A percentile compares a stretch with the other conserved stretches of the same genome.
These are phyloP conservation scores for Cystofilobasidium ferigula DNA, from an alignment of 768 basidiomycete genomes.

Conservation along the genomic window DNA sequence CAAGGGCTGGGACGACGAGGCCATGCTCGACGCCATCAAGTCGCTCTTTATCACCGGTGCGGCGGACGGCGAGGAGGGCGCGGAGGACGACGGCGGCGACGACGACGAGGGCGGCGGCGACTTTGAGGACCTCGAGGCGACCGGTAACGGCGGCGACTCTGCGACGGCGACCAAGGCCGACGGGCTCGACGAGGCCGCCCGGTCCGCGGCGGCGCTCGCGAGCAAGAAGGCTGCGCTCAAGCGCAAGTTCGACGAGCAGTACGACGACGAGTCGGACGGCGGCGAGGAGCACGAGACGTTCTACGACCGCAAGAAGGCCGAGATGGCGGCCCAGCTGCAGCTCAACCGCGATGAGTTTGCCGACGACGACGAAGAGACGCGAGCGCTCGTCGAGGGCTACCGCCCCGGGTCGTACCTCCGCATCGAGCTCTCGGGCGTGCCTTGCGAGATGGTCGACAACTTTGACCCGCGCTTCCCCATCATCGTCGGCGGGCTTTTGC, in stretches of 20 bases:
- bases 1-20: constrained; percentile 72
- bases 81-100: constrained; percentile 33
- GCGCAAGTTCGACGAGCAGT: constrained; percentile 91
- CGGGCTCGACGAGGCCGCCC: constrained; percentile 36
- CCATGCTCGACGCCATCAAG: constrained; percentile 72
- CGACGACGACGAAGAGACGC: constrained; percentile 60
- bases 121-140: constrained; percentile 38
- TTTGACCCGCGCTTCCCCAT: constrained; percentile 87
- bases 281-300: constrained; percentile 60
- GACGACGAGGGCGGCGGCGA: constrained; percentile 35
- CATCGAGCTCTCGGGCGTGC: constrained; percentile 70
- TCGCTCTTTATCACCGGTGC: constrained; percentile 78
- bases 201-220: constrained; percentile 48
- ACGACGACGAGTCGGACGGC: constrained; percentile 71
- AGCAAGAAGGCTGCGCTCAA: constrained; percentile 84
- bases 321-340: constrained; percentile 70
- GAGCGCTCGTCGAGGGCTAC: constrained; percentile 78
- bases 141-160: constrained; percentile 38
- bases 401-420: constrained; percentile 86
- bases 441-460: constrained; percentile 81
- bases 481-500: constrained; percentile 78
- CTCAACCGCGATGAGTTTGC: constrained; percentile 79
- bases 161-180: constrained; percentile 26
- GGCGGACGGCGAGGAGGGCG: constrained; percentile 30
- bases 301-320: constrained; percentile 82